phyloP scores from a whole-genome alignment of 2,329 filamentous ascomycete genomes.

The Exophiala aquamarina region DNA sequence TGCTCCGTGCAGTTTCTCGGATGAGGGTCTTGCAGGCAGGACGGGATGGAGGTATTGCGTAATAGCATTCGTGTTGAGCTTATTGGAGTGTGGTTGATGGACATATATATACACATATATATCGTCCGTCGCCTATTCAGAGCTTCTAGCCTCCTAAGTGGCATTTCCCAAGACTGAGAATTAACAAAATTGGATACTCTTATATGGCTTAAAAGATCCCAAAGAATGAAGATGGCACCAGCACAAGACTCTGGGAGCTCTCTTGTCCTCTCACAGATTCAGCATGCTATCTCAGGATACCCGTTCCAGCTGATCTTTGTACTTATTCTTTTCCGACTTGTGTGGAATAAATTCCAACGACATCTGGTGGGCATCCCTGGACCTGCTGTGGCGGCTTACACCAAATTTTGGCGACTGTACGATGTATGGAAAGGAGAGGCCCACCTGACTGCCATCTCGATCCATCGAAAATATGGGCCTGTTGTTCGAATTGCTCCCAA shows the following conservation, averaged over 20 bases:
- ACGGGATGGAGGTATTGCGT: too few relatives aligned
- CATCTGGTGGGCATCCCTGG: slow-evolving; percentile 52
- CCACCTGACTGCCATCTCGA: slow-evolving; percentile 64
- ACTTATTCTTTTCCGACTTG: slow-evolving; percentile 7
- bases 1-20: too few relatives aligned
- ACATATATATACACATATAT: too few relatives aligned
- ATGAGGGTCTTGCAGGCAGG: too few relatives aligned
- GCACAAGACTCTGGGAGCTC: background rate
- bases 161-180: too few relatives aligned
- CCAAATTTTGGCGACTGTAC: slow-evolving; percentile 74
- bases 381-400: slow-evolving; percentile 65
- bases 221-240: slow-evolving; percentile 3
- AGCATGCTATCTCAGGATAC: slow-evolving; percentile 1
- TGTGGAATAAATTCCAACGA: slow-evolving; percentile 20
- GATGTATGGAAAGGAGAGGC: slow-evolving; percentile 65
- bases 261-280: slow-evolving; percentile 3
- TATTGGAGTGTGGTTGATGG: too few relatives aligned
- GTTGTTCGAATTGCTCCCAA: slow-evolving; percentile 76
- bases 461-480: slow-evolving; percentile 71
- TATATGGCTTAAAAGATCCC: too few relatives aligned
- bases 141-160: too few relatives aligned
- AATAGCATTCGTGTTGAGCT: too few relatives aligned
- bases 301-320: slow-evolving; percentile 7
- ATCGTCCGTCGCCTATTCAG: too few relatives aligned
- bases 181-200: too few relatives aligned